Base-by-base conservation (phyloP, 257 asterid genomes). In the Mentha longifolia region DNA sequence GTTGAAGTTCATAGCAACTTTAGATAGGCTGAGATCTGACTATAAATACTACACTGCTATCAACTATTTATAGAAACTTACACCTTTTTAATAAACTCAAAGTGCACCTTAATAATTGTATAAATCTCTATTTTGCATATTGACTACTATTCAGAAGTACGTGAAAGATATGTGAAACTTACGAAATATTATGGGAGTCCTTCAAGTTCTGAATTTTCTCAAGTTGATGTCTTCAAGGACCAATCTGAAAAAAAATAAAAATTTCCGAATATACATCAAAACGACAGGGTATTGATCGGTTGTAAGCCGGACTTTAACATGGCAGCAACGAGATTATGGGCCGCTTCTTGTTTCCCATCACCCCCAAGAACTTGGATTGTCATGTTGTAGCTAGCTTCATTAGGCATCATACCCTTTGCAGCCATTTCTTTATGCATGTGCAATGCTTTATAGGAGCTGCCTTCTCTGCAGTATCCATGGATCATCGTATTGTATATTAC, bases 401-500 rank as follows among this genome's bases (percentile, higher is more conserved):
- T 88, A 15, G 97, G 92, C 69, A 70, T 39, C 92, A 88, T 84
- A 54, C 86, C 87, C 22, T 73, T 82, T 33, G 76, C 88, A 35
- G 63, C 69, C 96, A 88, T 91, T 80, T 88, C 86, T 61, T 78
- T 71, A 9, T 87, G 77, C 74, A 86, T 65, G 81, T 73, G 82
- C 82, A 84, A 56, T 15, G 97, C 89, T 80, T 81, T 82, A 51
- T 78, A 88, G 7, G 96, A 91, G 83, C 82, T 85, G 9, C 88
- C 86, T 80, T 91, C 89, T 74, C 79, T 82, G 76, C 88, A 82
- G 47, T 88, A 88, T 22, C 97, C 97, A 55, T 73, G 68, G 69
- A 91, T 82, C 95, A 91, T 78, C 20, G 89, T 84, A 72, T 88
- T 85, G 75, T 85, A 91, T 74, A 88, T 81, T 15, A 87, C 88